Conservation (phyloP, 2,329 filamentous ascomycete species). For the Penicillium palitans region DNA sequence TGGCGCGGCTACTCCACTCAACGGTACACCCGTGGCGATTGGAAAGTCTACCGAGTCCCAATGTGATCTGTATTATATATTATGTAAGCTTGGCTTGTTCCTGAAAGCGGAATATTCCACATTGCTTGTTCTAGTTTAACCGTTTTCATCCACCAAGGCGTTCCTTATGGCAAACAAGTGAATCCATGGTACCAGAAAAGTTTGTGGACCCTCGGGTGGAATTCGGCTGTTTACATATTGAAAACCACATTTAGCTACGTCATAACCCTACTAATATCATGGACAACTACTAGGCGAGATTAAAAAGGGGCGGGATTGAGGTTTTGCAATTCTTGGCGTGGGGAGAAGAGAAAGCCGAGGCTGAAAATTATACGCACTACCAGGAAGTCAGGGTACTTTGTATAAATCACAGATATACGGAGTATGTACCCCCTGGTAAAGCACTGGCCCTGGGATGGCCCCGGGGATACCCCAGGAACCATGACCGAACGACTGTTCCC, state of each 20-base stretch:
- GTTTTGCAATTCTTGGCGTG: neutral
- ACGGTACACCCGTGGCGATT: too few species aligned
- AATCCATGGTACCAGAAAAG: neutral
- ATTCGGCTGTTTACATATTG: neutral
- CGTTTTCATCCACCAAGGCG: neutral
- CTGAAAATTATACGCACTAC: neutral
- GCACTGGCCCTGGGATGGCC: too few species aligned
- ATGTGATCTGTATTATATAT: neutral
- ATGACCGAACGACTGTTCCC: neutral
- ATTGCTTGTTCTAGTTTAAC: neutral
- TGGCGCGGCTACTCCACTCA: too few species aligned
- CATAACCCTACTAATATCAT: neutral
- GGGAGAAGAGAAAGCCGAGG: neutral
- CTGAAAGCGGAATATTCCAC: neutral
- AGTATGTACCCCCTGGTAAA: neutral
- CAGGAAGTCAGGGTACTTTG: neutral
- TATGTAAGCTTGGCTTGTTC: neutral
- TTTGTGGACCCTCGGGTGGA: neutral
- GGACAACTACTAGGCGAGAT: neutral
- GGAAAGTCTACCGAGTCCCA: slow-evolving; percentile 1
- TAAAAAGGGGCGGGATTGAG: neutral
- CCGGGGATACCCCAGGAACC: neutral
- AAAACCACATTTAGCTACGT: neutral
- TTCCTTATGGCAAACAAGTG: neutral
- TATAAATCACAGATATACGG: neutral